Evolutionary conservation across 2,329 filamentous ascomycete species (phyloP).

Genomic region (Ceratocystis alfenasii): DNA sequence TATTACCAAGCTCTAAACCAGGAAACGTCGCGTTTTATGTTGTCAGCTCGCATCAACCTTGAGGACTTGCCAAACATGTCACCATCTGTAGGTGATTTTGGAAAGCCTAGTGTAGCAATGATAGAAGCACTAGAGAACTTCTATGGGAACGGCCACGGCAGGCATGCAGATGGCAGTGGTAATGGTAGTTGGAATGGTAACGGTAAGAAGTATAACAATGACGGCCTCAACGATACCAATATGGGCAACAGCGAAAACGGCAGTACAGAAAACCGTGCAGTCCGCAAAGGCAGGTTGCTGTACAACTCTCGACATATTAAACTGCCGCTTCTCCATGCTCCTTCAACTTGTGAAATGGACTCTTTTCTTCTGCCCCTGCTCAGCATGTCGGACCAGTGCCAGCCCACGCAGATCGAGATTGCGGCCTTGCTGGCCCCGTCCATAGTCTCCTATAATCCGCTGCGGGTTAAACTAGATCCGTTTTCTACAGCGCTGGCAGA

Average conservation of each 20-base stretch:
- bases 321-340: constrained; percentile 14
- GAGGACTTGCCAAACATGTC: constrained; percentile 6
- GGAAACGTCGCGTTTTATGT: constrained; percentile 6
- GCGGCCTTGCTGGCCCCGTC: constrained; percentile 15
- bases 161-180: background rate
- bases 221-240: background rate
- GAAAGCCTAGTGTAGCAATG: constrained; percentile 17
- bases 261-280: constrained; percentile 1
- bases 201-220: background rate
- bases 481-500: constrained; percentile 77
- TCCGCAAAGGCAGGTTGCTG: background rate
- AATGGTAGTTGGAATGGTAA: constrained; percentile 1
- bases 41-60: constrained; percentile 13
- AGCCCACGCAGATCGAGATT: constrained; percentile 18
- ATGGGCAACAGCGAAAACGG: constrained; percentile 5
- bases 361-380: constrained; percentile 18
- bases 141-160: background rate
- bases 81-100: constrained; percentile 17
- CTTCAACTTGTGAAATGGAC: constrained; percentile 19
- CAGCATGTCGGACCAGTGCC: constrained; percentile 8
- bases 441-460: constrained; percentile 3
- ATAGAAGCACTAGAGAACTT: constrained; percentile 17
- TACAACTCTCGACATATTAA: constrained; percentile 5
- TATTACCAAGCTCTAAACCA: constrained; percentile 2
- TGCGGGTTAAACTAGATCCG: constrained; percentile 28